Base-by-base conservation (phyloP, 352 stramenopile species). In the Globisporangium mamillatum region DNA sequence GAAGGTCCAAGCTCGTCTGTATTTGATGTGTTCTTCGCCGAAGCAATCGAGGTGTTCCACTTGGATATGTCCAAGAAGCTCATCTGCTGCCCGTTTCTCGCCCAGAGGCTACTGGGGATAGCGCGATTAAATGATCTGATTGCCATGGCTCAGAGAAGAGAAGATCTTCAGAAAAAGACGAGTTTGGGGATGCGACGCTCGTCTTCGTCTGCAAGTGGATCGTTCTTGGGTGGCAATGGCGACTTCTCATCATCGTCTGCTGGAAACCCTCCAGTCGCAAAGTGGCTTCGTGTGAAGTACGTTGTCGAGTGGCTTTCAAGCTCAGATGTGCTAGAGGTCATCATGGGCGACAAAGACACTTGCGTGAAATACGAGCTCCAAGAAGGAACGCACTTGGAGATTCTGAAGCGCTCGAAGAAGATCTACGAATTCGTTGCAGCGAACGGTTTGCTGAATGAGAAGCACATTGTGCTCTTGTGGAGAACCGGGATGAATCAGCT, bases 41-140 rank as follows among this genome's bases (percentile, higher is more conserved):
- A 96, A 64, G 72, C 80, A 4, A 89, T 93, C 68, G 89, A 96
- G 60, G 74, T 93, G 29, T 92, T 94, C 41, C 82, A 93, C 69
- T 78, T 96, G 66, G 83, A 95, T 61, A 53, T 95, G n/a, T 86
- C 87, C 14, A 93, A 94, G 65, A 92, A 91, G 72, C 90, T 89
- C 64, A 86, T 96, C 36, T 95, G 89, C 66, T 96, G 89, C 55
- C 89, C 87, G 20, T 95, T 89, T 61, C 75, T 96, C 44, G 77
- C 77, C 0, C 87, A 94, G 65, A 79, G 88, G 22, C 71, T 96
- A 10, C 71, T 89, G 2, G 87, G 89, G 20, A 78, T 96, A 52
- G 78, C 80, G 20, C 85, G 88, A 4, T 70, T 95, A 58, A 90
- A 85, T 25, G 80, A 95, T 56, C 76, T 94, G 58, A 93, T 94